Base-by-base conservation (phyloP, 192 early-diverging fungal genomes). In the Backusella parvicylindrica region DNA sequence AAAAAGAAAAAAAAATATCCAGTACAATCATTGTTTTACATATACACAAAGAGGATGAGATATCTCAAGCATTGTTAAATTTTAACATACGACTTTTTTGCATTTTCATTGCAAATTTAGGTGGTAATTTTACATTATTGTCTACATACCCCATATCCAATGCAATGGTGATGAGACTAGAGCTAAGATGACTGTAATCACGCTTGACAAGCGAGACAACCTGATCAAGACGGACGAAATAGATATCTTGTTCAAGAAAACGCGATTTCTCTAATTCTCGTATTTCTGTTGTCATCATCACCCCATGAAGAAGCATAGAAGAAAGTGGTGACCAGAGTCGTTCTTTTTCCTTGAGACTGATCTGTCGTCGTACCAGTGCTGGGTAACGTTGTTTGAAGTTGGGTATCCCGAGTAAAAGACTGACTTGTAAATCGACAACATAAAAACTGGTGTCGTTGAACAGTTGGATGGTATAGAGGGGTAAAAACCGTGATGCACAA, bases 251-350 rank as follows among this genome's bases (percentile, higher is more conserved):
- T 31, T 78, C 78, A 26, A 93, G 65, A 77, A 93, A 93, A 43
- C 82, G 84, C 68, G 84, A 84, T 75, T 86, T 88, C 71, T 92
- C 90, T 31, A 87, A 81, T 68, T 89, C 79, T 5, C 68, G 16
- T 5, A 66, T 38, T 2, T 77, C 56, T 15, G 50, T 23, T n/a
- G 63, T 33, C 18, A 53, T 56, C 18, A 67, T 74, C 15, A 23
- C 28, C 15, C 33, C 23, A 23, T 47, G 11, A 8, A 28, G 2
- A 15, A 88, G 77, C 91, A 92, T 92, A 4, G 82, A 84, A 0
- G 91, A 83, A n/a, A 93, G 74, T 0, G 91, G 91, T 31, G 85
- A 87, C 91, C 91, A 93, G 18, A 93, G 75, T 18, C 88, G 89
- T 68, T 89, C 89, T 78, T 93, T 93, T 64, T 93, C 90, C 0